Base-by-base conservation (phyloP, 371 early-diverging fungal species). In the Mycotypha africana region DNA sequence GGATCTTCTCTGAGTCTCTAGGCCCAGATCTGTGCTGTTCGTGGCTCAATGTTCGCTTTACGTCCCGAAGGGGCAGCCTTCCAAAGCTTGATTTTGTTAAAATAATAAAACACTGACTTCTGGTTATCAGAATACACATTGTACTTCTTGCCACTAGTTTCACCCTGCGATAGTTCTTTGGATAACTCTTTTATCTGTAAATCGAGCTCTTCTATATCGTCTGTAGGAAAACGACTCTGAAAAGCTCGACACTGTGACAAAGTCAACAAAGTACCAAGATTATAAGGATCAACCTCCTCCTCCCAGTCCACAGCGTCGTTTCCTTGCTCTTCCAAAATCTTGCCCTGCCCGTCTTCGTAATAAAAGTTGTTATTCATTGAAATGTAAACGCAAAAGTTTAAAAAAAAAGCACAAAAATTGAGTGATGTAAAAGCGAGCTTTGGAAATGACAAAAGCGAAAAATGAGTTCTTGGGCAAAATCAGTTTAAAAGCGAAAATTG, bases 1-100 rank as follows among this genome's bases (percentile, higher is more conserved):
- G 35, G 40, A 32, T 54, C 55, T 45, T 54, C 45, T 38, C 26
- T 48, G 19, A 48, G 40, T 35, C 39, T 28, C 17, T 54, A 48
- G 8, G 49, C 41, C 49, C 45, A 54, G 1, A 14, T 45, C n/a
- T 48, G 45, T 15, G 41, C 49, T 12, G 49, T 45, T 0, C 45
- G 39, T 15, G 28, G 25, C 25, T 42, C 32, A 41, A 44, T 26
- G n/a, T 41, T 12, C 7, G 26, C 26, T 28, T 41, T 41, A n/a
- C 23, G 28, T 41, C 12, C 26, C 12, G 28, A 41, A 22, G 12
- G 16, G 26, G 41, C 15, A 16, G 41, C 41, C 41, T 41, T 41
- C 26, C 26, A 25, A 26, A 41, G 23, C 28, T 5, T 41, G 41
- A 41, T 25, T 41, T 28, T 41, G 26, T 26, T 38, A 22, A 38